Evolutionary conservation across 495 filamentous ascomycete genomes (phyloP).

Genomic region (Barbatosphaeria neglecta): DNA sequence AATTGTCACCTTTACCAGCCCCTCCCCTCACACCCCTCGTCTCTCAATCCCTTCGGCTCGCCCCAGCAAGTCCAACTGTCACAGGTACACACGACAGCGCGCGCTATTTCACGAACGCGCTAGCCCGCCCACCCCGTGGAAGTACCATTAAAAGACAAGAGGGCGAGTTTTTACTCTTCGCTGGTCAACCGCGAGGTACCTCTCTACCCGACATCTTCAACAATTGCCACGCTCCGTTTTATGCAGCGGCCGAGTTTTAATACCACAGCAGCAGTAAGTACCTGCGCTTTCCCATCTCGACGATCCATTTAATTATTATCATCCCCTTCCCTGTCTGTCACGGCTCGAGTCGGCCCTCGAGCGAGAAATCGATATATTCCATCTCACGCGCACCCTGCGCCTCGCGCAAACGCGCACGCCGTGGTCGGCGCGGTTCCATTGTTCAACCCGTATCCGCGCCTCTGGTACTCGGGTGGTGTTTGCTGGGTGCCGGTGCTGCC

Average conservation of each 20-base stretch:
- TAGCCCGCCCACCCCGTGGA: not conserved
- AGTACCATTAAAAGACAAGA: not conserved
- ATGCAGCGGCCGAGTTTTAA: not conserved
- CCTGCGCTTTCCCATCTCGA: slow-evolving; percentile 8
- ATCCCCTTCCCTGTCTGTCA: slow-evolving; percentile 7
- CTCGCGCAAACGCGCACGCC: not conserved
- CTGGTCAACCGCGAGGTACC: slow-evolving; percentile 12
- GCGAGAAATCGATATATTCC: not conserved
- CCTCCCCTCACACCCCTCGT: not conserved
- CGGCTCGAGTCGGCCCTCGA: slow-evolving; percentile 1
- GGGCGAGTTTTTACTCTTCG: slow-evolving; percentile 8
- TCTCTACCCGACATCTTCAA: slow-evolving; percentile 4
- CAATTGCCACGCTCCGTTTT: not conserved
- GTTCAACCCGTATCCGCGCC: not conserved
- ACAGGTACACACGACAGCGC: too few relatives aligned
- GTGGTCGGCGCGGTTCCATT: not conserved
- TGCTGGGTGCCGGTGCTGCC: too few relatives aligned
- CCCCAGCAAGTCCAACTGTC: too few relatives aligned
- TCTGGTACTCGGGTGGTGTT: not conserved
- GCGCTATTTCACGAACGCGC: not conserved
- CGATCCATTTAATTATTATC: slow-evolving; percentile 3
- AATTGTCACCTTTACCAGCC: not conserved
- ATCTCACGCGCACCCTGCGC: not conserved
- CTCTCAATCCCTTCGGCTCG: not conserved
- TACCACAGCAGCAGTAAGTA: slow-evolving; percentile 3